Evolutionary conservation across 2,329 filamentous ascomycete genomes (phyloP).

Genomic region (Trichoderma atroviride): DNA sequence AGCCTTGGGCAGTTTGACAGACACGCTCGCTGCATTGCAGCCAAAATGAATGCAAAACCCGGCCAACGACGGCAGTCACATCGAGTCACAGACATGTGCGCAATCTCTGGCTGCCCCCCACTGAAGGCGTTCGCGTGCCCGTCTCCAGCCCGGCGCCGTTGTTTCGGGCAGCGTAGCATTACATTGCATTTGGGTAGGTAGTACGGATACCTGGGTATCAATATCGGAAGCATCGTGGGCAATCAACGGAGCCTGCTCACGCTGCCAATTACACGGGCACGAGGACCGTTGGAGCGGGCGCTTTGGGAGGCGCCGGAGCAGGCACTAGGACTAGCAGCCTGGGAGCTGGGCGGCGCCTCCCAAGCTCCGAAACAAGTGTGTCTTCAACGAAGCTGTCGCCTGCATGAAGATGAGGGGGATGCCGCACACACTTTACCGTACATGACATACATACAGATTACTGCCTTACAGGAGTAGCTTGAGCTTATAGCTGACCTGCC

Average conservation of each 20-base stretch:
- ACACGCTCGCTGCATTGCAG: not conserved
- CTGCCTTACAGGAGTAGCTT: no score
- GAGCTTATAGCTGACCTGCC: not conserved
- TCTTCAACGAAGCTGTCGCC: constrained; percentile 6
- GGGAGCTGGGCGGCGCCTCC: not conserved
- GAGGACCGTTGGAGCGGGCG: constrained; percentile 13
- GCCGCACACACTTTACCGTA: constrained; percentile 12
- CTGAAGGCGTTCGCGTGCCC: constrained; percentile 19
- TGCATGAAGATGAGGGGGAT: constrained; percentile 6
- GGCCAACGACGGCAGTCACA: constrained; percentile 14
- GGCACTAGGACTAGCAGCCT: not conserved
- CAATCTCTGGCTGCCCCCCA: not conserved
- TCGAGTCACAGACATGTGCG: not conserved
- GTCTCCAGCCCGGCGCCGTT: not conserved
- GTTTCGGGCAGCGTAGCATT: not conserved
- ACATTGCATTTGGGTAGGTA: not conserved
- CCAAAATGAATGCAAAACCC: not conserved
- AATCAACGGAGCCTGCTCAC: not conserved
- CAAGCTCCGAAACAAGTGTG: not conserved
- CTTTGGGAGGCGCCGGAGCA: not conserved
- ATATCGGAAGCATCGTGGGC: constrained; percentile 1
- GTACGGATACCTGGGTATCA: no score
- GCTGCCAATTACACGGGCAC: constrained; percentile 8
- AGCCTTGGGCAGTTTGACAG: not conserved
- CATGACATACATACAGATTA: not conserved